Conservation (phyloP, 2,329 filamentous ascomycete species). For the Penicillium sp. region DNA sequence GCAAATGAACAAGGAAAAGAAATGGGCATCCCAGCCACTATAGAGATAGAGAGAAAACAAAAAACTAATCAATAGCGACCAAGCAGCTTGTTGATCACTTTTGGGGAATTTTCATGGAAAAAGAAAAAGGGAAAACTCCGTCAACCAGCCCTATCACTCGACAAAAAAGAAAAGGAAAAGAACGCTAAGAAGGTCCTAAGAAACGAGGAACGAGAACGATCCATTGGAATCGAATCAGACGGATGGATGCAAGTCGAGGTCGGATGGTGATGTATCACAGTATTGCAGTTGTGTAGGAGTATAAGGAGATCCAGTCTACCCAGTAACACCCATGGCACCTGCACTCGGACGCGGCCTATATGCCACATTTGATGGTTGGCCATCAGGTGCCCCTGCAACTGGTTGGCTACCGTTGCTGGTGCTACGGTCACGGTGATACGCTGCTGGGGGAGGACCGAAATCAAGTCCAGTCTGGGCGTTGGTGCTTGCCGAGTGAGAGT, state of each 20-base stretch:
- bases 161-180: slow-evolving; percentile 20
- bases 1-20: slow-evolving; percentile 22
- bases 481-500: slow-evolving; percentile 31
- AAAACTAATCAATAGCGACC: slow-evolving; percentile 16
- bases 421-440: slow-evolving; percentile 35
- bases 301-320: slow-evolving; percentile 22
- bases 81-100: slow-evolving; percentile 25
- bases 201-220: slow-evolving; percentile 17
- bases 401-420: slow-evolving; percentile 35
- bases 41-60: slow-evolving; percentile 7
- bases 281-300: slow-evolving; percentile 20
- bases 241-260: slow-evolving; percentile 15
- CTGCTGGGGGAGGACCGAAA: slow-evolving; percentile 24
- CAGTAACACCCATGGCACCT: slow-evolving; percentile 41
- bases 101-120: slow-evolving; percentile 21
- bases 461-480: slow-evolving; percentile 26
- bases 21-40: slow-evolving; percentile 7
- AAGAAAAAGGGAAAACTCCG: slow-evolving; percentile 23
- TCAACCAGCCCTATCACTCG: slow-evolving; percentile 29
- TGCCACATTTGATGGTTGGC: slow-evolving; percentile 33
- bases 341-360: slow-evolving; percentile 38
- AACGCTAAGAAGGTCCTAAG: slow-evolving; percentile 30
- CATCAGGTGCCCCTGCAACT: slow-evolving; percentile 26
- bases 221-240: slow-evolving; percentile 16
- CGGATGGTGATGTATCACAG: slow-evolving; percentile 16